phyloP scores from a whole-genome alignment of 371 early-diverging fungal species.

The Apophysomyces ossiformis region DNA sequence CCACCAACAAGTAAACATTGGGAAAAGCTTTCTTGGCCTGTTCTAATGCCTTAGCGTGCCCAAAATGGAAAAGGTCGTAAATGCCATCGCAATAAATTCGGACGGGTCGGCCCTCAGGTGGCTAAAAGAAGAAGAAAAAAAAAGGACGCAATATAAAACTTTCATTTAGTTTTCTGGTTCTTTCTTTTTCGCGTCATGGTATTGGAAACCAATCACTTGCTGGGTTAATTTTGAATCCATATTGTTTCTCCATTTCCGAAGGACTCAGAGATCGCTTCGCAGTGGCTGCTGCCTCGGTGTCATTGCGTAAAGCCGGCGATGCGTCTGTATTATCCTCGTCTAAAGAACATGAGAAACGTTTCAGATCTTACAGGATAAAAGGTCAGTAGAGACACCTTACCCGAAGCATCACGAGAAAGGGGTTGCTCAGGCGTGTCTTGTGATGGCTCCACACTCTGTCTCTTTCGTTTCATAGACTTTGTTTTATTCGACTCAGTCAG shows the following conservation, averaged over 20 bases:
- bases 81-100: constrained; percentile 94
- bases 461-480: constrained; percentile 1
- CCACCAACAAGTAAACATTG: constrained; percentile 87
- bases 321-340: constrained; percentile 23
- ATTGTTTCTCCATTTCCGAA: constrained; percentile 12
- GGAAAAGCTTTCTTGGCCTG: constrained; percentile 94
- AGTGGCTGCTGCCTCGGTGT: background rate
- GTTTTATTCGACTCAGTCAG: background rate
- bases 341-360: background rate
- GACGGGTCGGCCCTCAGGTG: constrained; percentile 78
- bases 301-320: background rate
- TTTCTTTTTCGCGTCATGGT: background rate
- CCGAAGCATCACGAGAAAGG: constrained; percentile 25
- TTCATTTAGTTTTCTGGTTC: background rate
- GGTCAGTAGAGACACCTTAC: background rate
- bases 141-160: too few relatives aligned
- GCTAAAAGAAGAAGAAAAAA: constrained; percentile 26
- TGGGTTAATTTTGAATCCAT: constrained; percentile 24
- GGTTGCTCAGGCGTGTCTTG: constrained; percentile 14
- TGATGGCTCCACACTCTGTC: background rate
- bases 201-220: constrained; percentile 7
- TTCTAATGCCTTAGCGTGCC: constrained; percentile 91
- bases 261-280: constrained; percentile 10
- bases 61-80: constrained; percentile 95
- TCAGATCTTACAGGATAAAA: background rate